Conservation (phyloP, 306 rosid species). For the Fragaria ananassa region DNA sequence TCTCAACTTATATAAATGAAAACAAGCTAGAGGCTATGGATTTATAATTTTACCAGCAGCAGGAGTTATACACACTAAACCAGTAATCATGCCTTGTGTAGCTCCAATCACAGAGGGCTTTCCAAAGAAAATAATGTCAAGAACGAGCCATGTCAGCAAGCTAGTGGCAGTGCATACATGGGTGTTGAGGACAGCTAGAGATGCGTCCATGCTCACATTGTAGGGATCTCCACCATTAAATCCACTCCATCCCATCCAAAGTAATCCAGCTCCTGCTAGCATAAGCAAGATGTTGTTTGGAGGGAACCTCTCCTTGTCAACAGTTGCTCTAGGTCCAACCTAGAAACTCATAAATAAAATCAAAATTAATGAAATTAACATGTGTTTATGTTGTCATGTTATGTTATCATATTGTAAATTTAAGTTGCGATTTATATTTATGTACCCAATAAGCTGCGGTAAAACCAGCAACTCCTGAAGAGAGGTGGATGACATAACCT, state of each 20-base stretch:
- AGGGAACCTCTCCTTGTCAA: background rate
- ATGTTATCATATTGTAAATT: background rate
- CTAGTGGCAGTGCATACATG: background rate
- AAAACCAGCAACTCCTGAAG: background rate
- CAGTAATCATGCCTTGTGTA: background rate
- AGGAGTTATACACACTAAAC: background rate
- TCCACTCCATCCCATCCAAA: conserved; percentile 1
- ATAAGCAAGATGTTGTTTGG: background rate
- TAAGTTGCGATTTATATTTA: background rate
- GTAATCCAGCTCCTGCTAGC: background rate
- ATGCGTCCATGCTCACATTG: background rate
- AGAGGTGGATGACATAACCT: background rate
- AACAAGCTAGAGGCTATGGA: background rate
- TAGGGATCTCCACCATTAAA: background rate
- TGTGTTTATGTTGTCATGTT: background rate
- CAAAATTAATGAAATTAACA: background rate
- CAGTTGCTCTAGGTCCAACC: background rate
- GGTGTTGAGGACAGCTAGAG: background rate
- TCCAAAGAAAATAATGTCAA: background rate
- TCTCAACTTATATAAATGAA: no score
- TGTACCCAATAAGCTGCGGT: background rate
- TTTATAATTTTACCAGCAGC: background rate
- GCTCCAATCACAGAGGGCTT: conserved; percentile 1
- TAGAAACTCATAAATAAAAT: background rate
- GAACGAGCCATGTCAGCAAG: background rate